phyloP scores from a whole-genome alignment of 2,329 filamentous ascomycete species.

The Talaromyces pinophilus region DNA sequence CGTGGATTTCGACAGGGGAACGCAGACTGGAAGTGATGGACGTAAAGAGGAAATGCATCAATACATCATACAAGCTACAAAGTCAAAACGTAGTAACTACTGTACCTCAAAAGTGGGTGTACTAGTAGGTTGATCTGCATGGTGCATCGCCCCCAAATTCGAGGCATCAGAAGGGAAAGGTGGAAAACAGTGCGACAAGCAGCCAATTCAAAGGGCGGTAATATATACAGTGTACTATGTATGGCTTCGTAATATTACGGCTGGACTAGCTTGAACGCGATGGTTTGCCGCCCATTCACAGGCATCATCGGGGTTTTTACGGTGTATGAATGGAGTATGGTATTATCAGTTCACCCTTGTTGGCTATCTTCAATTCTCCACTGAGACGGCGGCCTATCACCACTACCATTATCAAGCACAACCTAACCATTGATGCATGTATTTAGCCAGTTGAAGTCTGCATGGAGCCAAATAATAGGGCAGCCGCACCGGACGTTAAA shows the following conservation, averaged over 20 bases:
- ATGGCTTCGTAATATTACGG: neutral
- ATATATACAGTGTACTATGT: neutral
- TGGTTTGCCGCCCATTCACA: neutral
- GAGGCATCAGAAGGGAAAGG: neutral
- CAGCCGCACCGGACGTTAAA: too few relatives aligned
- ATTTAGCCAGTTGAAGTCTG: too few relatives aligned
- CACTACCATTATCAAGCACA: neutral
- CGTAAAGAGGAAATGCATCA: neutral
- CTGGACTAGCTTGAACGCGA: neutral
- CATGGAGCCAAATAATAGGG: too few relatives aligned
- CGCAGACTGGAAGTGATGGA: neutral
- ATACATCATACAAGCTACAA: neutral
- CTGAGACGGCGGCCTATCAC: neutral
- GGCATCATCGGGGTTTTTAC: neutral
- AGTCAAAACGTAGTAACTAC: neutral
- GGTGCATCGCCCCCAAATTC: slow-evolving; percentile 2
- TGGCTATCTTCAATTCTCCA: neutral
- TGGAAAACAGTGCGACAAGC: neutral
- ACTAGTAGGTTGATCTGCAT: neutral
- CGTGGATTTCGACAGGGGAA: neutral
- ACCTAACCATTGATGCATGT: too few relatives aligned
- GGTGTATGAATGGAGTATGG: neutral
- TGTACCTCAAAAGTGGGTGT: neutral
- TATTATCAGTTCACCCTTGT: neutral
- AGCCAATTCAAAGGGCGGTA: neutral